Evolutionary conservation across 495 filamentous ascomycete genomes (phyloP), one percentile per base, ranked within the genome.

Genomic region (Filosporella fistucella): DNA sequence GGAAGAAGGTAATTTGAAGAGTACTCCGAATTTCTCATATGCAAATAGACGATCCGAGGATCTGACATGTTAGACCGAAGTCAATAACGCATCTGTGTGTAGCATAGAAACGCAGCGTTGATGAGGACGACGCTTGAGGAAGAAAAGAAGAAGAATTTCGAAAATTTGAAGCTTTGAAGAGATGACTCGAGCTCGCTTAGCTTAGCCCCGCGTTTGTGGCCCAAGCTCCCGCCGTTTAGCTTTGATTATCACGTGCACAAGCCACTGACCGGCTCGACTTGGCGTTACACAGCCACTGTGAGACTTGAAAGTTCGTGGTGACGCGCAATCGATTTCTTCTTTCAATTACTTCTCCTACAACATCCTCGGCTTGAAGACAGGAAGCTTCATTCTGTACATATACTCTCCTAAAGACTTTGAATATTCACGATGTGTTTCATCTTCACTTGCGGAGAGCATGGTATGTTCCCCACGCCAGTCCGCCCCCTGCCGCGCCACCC

Each of bases 21-120:
- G 82, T 96, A 88, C 91, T 96, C 91, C 91, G 91, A 96, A 95
- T 96, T 96, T 95, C 91, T 94, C 91, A 96, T 93, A 93, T 95
- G 91, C 90, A 74, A 50, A 59, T 43, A 44, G 42, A 23, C 36
- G 57, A 47, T 49, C 63, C 64, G 63, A 67, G 57, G 61, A 59
- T 51, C 55, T 64, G 43, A 54, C 44, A 65, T 54, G 52, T 40
- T 47, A 33, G 47, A 42, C 11, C 42, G 11, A 42, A 47, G 16
- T 47, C 42, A 43, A 38, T 49, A 46, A 55, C 45, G 35, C 69
- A 75, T 87, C 82, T 78, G 86, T 95, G 74, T 89, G 91, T 90
- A 80, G 89, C 91, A 95, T 93, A 94, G 90, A 97, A 95, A 93
- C 88, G 89, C 89, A 88, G 91, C 89, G 78, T 89, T 95, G 89